Evolutionary conservation across 305 asterid species (phyloP).

Genomic region (Solanum hybrid): DNA sequence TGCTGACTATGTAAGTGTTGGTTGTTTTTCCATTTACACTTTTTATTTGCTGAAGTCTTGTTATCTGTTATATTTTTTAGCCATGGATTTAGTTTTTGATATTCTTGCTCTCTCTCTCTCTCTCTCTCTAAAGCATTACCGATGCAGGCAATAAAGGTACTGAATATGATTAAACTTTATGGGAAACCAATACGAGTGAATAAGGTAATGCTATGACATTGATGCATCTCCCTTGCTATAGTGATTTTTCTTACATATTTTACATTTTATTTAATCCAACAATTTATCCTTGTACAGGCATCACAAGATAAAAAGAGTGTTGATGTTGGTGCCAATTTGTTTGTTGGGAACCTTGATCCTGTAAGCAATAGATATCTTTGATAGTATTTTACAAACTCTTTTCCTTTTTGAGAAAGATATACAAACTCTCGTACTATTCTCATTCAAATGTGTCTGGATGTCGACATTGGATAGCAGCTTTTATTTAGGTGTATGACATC

Average conservation of each 20-base stretch:
- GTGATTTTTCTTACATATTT: neutral
- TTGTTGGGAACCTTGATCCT: constrained; percentile 93
- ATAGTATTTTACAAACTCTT: neutral
- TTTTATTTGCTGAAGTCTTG: neutral
- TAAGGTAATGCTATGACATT: constrained; percentile 37
- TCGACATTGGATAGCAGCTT: neutral
- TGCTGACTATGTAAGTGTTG: constrained; percentile 70
- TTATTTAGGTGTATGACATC: neutral
- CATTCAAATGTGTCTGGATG: neutral
- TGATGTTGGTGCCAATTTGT: constrained; percentile 95
- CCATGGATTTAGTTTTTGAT: neutral
- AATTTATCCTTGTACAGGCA: constrained; percentile 35
- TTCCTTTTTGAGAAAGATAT: no score
- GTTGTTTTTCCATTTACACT: neutral
- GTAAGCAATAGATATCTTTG: constrained; percentile 34
- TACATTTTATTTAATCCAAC: neutral
- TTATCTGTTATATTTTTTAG: neutral
- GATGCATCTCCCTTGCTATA: neutral
- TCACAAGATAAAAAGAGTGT: constrained; percentile 92
- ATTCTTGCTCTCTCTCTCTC: neutral
- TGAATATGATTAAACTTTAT: constrained; percentile 75
- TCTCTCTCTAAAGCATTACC: neutral
- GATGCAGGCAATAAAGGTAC: constrained; percentile 76
- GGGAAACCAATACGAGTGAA: constrained; percentile 90
- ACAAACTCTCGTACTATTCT: neutral